Conservation (phyloP, 768 basidiomycete genomes). For the Lactifluus rugatus region DNA sequence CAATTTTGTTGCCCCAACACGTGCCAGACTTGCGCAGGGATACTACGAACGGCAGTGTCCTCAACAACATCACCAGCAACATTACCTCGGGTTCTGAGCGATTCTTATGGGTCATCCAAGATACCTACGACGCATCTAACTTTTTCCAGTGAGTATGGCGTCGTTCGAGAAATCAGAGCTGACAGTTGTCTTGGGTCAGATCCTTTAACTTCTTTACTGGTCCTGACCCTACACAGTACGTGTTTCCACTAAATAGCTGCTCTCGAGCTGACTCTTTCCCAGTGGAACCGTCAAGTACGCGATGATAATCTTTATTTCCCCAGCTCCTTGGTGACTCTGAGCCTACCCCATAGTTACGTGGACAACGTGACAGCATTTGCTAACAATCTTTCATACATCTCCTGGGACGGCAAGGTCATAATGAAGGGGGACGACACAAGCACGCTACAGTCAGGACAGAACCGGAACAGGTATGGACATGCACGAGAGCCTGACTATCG, state of each 20-base stretch:
- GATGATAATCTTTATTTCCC: background rate
- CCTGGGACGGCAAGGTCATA: constrained; percentile 48
- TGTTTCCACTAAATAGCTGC: constrained; percentile 2
- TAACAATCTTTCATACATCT: constrained; percentile 45
- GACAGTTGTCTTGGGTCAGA: constrained; percentile 1
- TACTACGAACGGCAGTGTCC: background rate
- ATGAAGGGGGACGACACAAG: constrained; percentile 73
- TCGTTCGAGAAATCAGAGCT: background rate
- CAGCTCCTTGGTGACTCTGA: background rate
- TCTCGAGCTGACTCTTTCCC: constrained; percentile 7
- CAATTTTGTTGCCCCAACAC: background rate
- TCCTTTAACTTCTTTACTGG: constrained; percentile 13
- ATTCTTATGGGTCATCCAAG: constrained; percentile 17
- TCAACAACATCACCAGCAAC: constrained; percentile 8
- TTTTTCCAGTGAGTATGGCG: constrained; percentile 17
- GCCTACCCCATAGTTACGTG: constrained; percentile 43
- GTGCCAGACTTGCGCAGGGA: constrained; percentile 3
- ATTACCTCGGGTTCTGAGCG: background rate
- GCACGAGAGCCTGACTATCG: background rate
- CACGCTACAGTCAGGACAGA: constrained; percentile 40
- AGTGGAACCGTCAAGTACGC: constrained; percentile 68
- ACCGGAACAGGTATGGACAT: constrained; percentile 48
- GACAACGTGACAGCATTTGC: constrained; percentile 43
- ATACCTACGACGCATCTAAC: constrained; percentile 16
- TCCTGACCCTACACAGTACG: constrained; percentile 15